Percentiles rank a stretch among this genome's conserved stretches.
Conservation (phyloP, 2,329 filamentous ascomycete genomes). For the Fusarium paranaense region DNA sequence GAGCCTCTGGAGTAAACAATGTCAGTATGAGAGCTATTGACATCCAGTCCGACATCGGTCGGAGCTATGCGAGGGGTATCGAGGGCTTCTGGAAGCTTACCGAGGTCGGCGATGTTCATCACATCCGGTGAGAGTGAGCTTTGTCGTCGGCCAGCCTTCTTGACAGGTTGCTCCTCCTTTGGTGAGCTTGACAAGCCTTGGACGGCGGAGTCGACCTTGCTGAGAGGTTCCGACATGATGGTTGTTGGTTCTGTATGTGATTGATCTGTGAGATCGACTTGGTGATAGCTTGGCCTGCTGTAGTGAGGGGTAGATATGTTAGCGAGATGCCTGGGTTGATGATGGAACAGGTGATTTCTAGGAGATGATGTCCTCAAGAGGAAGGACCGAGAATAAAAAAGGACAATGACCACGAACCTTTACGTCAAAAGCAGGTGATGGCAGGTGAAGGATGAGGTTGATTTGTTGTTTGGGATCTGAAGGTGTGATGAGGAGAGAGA, state of each 20-base stretch:
- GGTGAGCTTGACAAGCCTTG: slow-evolving; percentile 79
- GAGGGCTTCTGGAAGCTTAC: slow-evolving; percentile 63
- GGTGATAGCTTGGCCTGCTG: slow-evolving; percentile 27
- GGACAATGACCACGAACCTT: slow-evolving; percentile 28
- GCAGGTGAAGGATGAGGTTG: slow-evolving; percentile 28
- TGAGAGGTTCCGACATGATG: slow-evolving; percentile 68
- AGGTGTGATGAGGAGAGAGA: slow-evolving; percentile 44
- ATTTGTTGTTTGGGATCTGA: slow-evolving; percentile 33
- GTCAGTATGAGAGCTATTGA: slow-evolving; percentile 26
- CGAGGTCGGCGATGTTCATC: slow-evolving; percentile 85
- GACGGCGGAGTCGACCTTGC: slow-evolving; percentile 93
- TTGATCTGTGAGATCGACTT: slow-evolving; percentile 39
- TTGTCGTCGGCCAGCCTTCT: slow-evolving; percentile 70
- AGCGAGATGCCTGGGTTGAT: slow-evolving; percentile 13
- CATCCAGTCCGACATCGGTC: slow-evolving; percentile 20
- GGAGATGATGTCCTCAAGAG: neutral
- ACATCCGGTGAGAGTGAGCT: slow-evolving; percentile 78
- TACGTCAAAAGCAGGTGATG: slow-evolving; percentile 42
- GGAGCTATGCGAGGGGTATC: slow-evolving; percentile 5
- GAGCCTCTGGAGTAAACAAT: slow-evolving; percentile 68
- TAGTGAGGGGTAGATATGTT: slow-evolving; percentile 12
- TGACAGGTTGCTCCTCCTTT: slow-evolving; percentile 60
- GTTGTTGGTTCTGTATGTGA: slow-evolving; percentile 30
- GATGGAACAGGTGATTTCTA: slow-evolving; percentile 1
- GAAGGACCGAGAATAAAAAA: neutral